These are phyloP conservation scores for Moricandia moricandioides DNA, from an alignment of 345 rosid species.

Conservation along the genomic window DNA sequence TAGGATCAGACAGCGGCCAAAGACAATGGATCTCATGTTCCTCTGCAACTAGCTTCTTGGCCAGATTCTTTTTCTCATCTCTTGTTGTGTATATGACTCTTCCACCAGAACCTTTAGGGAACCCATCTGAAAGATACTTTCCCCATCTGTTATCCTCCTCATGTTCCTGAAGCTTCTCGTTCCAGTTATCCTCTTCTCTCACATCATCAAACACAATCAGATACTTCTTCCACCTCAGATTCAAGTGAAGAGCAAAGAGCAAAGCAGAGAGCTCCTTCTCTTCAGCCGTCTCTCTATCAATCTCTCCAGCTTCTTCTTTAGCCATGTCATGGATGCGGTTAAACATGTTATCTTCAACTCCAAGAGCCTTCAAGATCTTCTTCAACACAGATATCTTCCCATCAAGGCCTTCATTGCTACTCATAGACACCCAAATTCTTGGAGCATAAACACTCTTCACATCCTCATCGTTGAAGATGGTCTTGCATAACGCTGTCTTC, in stretches of 20 bases:
- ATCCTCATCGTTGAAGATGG: slow-evolving; percentile 21
- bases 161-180: slow-evolving; percentile 7
- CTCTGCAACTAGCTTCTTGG: slow-evolving; percentile 43
- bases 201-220: slow-evolving; percentile 51
- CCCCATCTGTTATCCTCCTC: slow-evolving; percentile 26
- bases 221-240: slow-evolving; percentile 50
- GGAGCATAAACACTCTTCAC: slow-evolving; percentile 44
- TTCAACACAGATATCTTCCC: slow-evolving; percentile 24
- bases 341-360: neutral
- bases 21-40: slow-evolving; percentile 37
- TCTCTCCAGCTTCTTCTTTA: neutral
- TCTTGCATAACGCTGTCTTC: slow-evolving; percentile 45
- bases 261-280: slow-evolving; percentile 36
- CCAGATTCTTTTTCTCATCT: slow-evolving; percentile 15
- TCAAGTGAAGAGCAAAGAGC: slow-evolving; percentile 44
- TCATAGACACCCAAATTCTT: slow-evolving; percentile 43
- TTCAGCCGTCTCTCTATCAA: neutral
- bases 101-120: slow-evolving; percentile 59
- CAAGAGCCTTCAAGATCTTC: slow-evolving; percentile 36
- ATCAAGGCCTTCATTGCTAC: neutral
- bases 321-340: neutral
- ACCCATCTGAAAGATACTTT: slow-evolving; percentile 39
- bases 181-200: slow-evolving; percentile 16
- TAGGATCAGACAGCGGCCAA: slow-evolving; percentile 31
- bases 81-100: slow-evolving; percentile 50